Evolutionary conservation across 2,329 filamentous ascomycete species (phyloP).

Genomic region (Epicoccum sorghinum): DNA sequence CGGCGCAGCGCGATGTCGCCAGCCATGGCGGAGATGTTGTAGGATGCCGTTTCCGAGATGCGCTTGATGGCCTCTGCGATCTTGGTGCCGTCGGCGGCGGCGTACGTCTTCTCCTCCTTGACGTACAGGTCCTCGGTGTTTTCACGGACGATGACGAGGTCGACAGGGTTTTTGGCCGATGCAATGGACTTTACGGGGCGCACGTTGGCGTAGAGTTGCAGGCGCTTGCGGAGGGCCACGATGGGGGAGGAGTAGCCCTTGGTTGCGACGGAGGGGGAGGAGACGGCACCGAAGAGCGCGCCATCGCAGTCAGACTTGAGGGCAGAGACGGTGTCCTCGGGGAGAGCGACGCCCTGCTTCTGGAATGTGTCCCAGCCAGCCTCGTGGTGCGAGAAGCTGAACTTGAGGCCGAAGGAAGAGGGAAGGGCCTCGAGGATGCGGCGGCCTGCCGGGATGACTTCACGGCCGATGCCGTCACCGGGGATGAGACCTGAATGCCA

Average conservation of each 20-base stretch:
- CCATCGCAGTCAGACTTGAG: slow-evolving; percentile 92
- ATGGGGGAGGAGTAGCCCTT: slow-evolving; percentile 97
- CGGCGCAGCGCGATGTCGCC: slow-evolving; percentile 91
- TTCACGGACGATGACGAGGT: slow-evolving; percentile 97
- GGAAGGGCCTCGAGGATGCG: slow-evolving; percentile 92
- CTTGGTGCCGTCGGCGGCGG: slow-evolving; percentile 73
- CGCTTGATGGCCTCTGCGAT: slow-evolving; percentile 98
- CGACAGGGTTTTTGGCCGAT: slow-evolving; percentile 71
- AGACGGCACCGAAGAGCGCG: slow-evolving; percentile 93
- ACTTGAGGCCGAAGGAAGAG: slow-evolving; percentile 86
- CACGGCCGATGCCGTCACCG: slow-evolving; percentile 96
- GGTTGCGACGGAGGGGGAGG: slow-evolving; percentile 85
- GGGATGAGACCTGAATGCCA: slow-evolving; percentile 81
- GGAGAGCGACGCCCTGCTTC: slow-evolving; percentile 83
- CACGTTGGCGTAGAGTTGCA: slow-evolving; percentile 96
- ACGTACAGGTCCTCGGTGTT: slow-evolving; percentile 99
- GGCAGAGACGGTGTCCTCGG: slow-evolving; percentile 87
- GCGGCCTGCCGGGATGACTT: slow-evolving; percentile 94
- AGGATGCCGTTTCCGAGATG: slow-evolving; percentile 84
- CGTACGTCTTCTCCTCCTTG: slow-evolving; percentile 89
- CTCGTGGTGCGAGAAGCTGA: slow-evolving; percentile 91
- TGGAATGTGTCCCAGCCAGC: slow-evolving; percentile 95
- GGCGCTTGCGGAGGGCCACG: slow-evolving; percentile 91
- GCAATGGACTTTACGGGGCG: slow-evolving; percentile 87
- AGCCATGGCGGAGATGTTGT: slow-evolving; percentile 88